Percentiles rank a stretch among this genome's conserved stretches.
Evolutionary conservation across 1,284 basidiomycete species (phyloP).

Genomic region (Meripilus lineatus): DNA sequence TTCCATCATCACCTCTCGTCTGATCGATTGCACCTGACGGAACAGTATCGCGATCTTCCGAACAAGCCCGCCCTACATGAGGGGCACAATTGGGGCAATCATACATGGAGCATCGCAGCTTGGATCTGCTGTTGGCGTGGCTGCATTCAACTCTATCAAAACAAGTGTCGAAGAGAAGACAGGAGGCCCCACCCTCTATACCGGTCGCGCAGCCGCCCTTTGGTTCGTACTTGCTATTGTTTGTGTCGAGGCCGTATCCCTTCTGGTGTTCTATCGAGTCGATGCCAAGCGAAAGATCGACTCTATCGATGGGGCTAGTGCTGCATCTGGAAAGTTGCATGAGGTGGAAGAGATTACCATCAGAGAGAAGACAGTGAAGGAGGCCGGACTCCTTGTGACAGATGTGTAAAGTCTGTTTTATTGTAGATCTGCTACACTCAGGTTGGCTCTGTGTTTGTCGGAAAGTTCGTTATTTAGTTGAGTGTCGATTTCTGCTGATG

Average conservation of each 20-base stretch:
- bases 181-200: constrained; percentile 5
- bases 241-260: background rate
- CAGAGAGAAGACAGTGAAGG: no score
- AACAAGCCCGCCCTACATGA: constrained; percentile 20
- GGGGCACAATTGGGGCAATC: constrained; percentile 28
- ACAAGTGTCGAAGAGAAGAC: constrained; percentile 14
- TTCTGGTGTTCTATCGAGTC: constrained; percentile 1
- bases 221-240: constrained; percentile 2
- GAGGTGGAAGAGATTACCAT: no score
- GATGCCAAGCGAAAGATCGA: constrained; percentile 1
- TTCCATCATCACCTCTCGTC: constrained; percentile 1
- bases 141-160: constrained; percentile 24
- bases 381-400: no score
- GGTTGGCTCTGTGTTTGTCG: no score
- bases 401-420: no score
- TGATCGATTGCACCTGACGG: constrained; percentile 1
- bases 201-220: constrained; percentile 1
- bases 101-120: constrained; percentile 27
- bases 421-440: no score
- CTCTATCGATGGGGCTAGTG: no score
- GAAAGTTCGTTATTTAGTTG: no score
- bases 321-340: no score
- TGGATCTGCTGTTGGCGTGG: constrained; percentile 24
- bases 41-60: constrained; percentile 26
- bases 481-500: no score